Evolutionary conservation across 495 filamentous ascomycete species (phyloP).

Genomic region (Letharia lupina): DNA sequence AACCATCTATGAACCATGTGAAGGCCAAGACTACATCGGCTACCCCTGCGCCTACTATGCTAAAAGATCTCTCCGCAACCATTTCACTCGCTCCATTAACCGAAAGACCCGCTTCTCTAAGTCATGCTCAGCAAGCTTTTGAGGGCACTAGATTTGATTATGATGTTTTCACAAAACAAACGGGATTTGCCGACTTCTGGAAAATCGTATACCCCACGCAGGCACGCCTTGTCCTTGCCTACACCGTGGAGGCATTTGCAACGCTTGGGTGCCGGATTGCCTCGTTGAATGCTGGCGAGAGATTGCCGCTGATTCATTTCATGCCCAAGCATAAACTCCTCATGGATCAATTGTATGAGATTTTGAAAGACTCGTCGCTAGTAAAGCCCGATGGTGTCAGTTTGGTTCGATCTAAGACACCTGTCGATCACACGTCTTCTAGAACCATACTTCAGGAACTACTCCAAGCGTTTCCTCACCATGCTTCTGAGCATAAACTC

Average conservation of each 20-base stretch:
- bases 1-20: neutral
- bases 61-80: neutral
- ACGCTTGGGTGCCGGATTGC: slow-evolving; percentile 30
- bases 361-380: slow-evolving; percentile 29
- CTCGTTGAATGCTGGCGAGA: slow-evolving; percentile 23
- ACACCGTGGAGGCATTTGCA: slow-evolving; percentile 36
- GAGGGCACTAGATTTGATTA: slow-evolving; percentile 5
- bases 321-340: slow-evolving; percentile 27
- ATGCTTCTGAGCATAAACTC: slow-evolving; percentile 24
- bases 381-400: neutral
- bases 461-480: slow-evolving; percentile 22
- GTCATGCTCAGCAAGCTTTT: neutral
- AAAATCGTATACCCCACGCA: slow-evolving; percentile 27
- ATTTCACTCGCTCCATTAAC: too few relatives aligned
- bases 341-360: slow-evolving; percentile 28
- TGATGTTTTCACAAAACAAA: slow-evolving; percentile 2
- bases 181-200: slow-evolving; percentile 27
- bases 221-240: slow-evolving; percentile 32
- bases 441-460: slow-evolving; percentile 11
- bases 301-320: slow-evolving; percentile 22
- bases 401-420: too few relatives aligned
- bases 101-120: too few relatives aligned
- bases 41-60: neutral
- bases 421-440: slow-evolving; percentile 9
- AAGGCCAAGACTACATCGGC: neutral